Percentiles rank a stretch among this genome's conserved stretches.
phyloP scores from a whole-genome alignment of 768 basidiomycete genomes.

The Collybia mongolica region DNA sequence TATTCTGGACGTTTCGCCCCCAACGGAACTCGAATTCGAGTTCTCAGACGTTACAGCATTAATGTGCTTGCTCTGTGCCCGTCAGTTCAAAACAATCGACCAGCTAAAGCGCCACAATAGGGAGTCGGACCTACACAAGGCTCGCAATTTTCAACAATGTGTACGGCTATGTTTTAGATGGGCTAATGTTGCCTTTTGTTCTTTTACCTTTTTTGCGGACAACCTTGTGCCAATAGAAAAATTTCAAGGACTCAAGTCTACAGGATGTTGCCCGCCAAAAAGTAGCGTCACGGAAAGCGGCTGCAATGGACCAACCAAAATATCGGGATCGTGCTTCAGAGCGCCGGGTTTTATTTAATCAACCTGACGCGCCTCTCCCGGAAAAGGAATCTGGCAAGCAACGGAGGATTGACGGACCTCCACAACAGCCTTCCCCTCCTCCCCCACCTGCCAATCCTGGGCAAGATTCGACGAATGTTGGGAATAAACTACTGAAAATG shows the following conservation, averaged over 20 bases:
- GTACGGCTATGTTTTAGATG: constrained; percentile 19
- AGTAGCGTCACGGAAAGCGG: constrained; percentile 41
- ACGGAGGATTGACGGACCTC: constrained; percentile 53
- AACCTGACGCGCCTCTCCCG: constrained; percentile 80
- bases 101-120: constrained; percentile 88
- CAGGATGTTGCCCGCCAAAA: constrained; percentile 78
- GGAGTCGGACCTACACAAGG: constrained; percentile 97
- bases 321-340: constrained; percentile 96
- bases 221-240: constrained; percentile 56
- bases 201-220: constrained; percentile 3
- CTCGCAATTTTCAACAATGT: constrained; percentile 43
- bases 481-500: constrained; percentile 92
- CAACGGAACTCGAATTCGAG: constrained; percentile 67
- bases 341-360: constrained; percentile 86
- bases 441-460: constrained; percentile 67
- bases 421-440: constrained; percentile 63
- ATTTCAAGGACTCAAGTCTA: constrained; percentile 69
- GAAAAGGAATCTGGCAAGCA: constrained; percentile 41
- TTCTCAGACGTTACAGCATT: constrained; percentile 75
- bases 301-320: constrained; percentile 58
- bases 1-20: constrained; percentile 24
- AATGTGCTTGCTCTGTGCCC: constrained; percentile 87
- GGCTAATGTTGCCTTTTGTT: constrained; percentile 30
- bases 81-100: constrained; percentile 89
- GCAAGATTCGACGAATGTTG: constrained; percentile 82